A percentile compares a stretch with the other conserved stretches of the same genome.
Conservation (phyloP, 768 basidiomycete genomes). For the Leccinum variicolor region DNA sequence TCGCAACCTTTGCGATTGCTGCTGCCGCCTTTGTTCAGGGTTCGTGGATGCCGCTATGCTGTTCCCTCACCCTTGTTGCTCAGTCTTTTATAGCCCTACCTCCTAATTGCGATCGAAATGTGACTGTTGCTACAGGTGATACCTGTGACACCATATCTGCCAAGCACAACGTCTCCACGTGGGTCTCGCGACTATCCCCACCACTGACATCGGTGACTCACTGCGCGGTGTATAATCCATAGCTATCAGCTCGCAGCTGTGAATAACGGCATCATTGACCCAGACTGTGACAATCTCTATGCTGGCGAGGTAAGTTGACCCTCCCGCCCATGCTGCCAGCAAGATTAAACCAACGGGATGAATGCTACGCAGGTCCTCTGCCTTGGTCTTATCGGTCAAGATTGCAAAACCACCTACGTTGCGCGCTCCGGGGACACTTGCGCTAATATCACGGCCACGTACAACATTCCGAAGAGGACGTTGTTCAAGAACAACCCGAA, state of each 20-base stretch:
- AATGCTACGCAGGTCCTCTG: slow-evolving; percentile 41
- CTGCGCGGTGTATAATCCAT: neutral
- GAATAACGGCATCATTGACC: slow-evolving; percentile 46
- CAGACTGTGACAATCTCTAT: slow-evolving; percentile 55
- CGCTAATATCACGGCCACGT: slow-evolving; percentile 35
- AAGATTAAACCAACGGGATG: neutral
- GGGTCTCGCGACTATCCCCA: slow-evolving; percentile 17
- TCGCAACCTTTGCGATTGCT: slow-evolving; percentile 13
- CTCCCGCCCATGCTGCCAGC: neutral
- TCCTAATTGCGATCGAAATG: slow-evolving; percentile 52
- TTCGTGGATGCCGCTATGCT: slow-evolving; percentile 3
- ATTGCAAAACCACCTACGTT: slow-evolving; percentile 53
- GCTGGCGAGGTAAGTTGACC: slow-evolving; percentile 40
- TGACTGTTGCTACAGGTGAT: slow-evolving; percentile 55
- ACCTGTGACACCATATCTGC: slow-evolving; percentile 67
- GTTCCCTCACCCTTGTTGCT: neutral
- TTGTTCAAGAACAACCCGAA: slow-evolving; percentile 66
- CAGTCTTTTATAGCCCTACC: slow-evolving; percentile 39
- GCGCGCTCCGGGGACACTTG: slow-evolving; percentile 53
- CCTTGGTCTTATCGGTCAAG: slow-evolving; percentile 52
- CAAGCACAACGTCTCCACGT: slow-evolving; percentile 61
- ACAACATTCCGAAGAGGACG: slow-evolving; percentile 42
- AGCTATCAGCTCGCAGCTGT: slow-evolving; percentile 60
- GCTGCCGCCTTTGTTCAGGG: slow-evolving; percentile 13
- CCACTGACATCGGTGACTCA: neutral